Evolutionary conservation across 306 rosid species (phyloP).

Genomic region (Trichosanthes cucumerina): DNA sequence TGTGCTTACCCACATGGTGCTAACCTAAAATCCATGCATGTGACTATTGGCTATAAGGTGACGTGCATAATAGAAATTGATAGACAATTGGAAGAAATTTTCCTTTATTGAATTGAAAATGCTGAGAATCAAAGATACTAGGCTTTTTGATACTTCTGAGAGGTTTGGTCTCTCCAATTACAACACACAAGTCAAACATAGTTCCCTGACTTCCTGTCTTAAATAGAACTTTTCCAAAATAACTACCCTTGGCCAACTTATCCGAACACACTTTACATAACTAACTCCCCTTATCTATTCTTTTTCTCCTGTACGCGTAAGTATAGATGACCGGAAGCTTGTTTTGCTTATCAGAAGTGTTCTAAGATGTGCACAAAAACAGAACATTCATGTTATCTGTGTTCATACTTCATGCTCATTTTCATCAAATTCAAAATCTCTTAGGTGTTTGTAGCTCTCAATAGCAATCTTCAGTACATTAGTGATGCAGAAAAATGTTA

Average conservation of each 20-base stretch:
- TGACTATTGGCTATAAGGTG: background rate
- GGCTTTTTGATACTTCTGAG: too few species aligned
- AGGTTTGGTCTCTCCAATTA: background rate
- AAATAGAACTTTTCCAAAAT: background rate
- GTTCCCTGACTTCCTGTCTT: background rate
- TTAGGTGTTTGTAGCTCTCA: background rate
- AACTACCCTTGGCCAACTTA: background rate
- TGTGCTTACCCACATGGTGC: background rate
- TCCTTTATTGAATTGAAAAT: background rate
- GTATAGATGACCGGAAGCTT: background rate
- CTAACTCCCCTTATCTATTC: background rate
- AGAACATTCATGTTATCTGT: background rate
- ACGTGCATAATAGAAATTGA: background rate
- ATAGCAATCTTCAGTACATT: background rate
- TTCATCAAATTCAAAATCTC: background rate
- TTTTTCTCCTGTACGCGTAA: background rate
- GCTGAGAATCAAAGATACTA: background rate
- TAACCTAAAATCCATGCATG: background rate
- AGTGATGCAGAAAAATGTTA: background rate
- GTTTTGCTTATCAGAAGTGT: background rate
- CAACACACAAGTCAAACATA: too few species aligned
- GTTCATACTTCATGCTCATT: background rate
- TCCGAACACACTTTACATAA: background rate
- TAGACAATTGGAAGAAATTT: background rate
- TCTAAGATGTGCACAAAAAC: background rate